These are phyloP conservation scores for Tolypocladium tropicale DNA, from an alignment of 2,329 filamentous ascomycete species.

Conservation along the genomic window DNA sequence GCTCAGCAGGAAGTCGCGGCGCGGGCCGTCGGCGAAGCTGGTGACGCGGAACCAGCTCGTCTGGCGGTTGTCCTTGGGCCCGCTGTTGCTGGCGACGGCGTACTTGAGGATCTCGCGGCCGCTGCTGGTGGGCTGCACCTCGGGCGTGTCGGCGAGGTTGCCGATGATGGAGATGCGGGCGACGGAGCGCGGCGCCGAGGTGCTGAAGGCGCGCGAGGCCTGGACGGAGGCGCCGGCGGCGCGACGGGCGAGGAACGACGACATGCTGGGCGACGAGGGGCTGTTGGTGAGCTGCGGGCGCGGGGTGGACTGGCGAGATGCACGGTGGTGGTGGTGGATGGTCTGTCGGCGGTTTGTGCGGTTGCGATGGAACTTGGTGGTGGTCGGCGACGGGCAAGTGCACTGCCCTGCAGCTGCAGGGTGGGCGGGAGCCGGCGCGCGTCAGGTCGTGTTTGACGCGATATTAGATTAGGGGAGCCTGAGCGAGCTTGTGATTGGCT, in stretches of 20 bases:
- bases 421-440: background rate
- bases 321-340: background rate
- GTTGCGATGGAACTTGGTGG: background rate
- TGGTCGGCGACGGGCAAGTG: background rate
- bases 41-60: slow-evolving; percentile 81
- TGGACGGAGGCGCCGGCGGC: slow-evolving; percentile 36
- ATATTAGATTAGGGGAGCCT: slow-evolving; percentile 1
- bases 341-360: background rate
- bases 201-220: slow-evolving; percentile 63
- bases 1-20: slow-evolving; percentile 60
- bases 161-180: slow-evolving; percentile 83
- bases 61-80: slow-evolving; percentile 57
- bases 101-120: slow-evolving; percentile 72
- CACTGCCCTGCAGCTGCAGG: background rate
- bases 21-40: slow-evolving; percentile 60
- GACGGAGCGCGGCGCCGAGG: slow-evolving; percentile 51
- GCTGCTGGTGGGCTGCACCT: slow-evolving; percentile 57
- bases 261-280: slow-evolving; percentile 25
- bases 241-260: slow-evolving; percentile 42
- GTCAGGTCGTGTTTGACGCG: background rate
- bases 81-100: slow-evolving; percentile 58
- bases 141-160: slow-evolving; percentile 70
- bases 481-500: slow-evolving; percentile 2
- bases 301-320: background rate
- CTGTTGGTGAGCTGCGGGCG: background rate